phyloP scores from a whole-genome alignment of 306 rosid species.

The Cucumis sativus region DNA sequence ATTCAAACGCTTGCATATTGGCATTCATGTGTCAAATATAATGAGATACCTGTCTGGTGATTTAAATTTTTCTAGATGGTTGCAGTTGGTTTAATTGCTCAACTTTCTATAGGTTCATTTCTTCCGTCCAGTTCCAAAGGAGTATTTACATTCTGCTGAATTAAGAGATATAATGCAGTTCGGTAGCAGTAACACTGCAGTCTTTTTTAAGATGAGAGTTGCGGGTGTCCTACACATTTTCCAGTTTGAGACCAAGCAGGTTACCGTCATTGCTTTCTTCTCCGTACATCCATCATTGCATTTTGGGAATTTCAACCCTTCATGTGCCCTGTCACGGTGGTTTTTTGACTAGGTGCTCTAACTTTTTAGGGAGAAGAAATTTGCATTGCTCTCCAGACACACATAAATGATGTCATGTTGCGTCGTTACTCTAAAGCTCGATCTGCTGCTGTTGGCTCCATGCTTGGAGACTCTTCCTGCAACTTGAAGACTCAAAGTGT shows the following conservation, averaged over 20 bases:
- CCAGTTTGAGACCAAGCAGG: constrained; percentile 96
- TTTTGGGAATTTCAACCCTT: neutral
- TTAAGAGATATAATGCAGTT: constrained; percentile 96
- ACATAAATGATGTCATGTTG: constrained; percentile 88
- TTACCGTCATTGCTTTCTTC: constrained; percentile 14
- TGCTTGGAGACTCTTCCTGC: constrained; percentile 44
- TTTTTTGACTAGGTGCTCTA: constrained; percentile 7
- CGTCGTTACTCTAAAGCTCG: constrained; percentile 79
- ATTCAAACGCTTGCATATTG: neutral
- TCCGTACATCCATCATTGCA: neutral
- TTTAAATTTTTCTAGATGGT: neutral
- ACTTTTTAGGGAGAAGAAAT: constrained; percentile 86
- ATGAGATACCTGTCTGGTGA: neutral
- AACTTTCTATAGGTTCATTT: constrained; percentile 57
- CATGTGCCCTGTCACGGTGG: neutral
- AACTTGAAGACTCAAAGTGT: constrained; percentile 36
- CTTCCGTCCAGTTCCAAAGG: constrained; percentile 95
- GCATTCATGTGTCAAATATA: neutral
- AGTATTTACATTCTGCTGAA: constrained; percentile 89
- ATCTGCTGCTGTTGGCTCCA: constrained; percentile 34
- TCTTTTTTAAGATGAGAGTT: constrained; percentile 94
- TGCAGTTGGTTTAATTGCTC: neutral
- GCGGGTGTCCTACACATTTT: constrained; percentile 96
- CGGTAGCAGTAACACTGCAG: constrained; percentile 95
- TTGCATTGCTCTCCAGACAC: constrained; percentile 93